Conservation (phyloP, 2,329 filamentous ascomycete species). For the Penicillium hesseltinei region DNA sequence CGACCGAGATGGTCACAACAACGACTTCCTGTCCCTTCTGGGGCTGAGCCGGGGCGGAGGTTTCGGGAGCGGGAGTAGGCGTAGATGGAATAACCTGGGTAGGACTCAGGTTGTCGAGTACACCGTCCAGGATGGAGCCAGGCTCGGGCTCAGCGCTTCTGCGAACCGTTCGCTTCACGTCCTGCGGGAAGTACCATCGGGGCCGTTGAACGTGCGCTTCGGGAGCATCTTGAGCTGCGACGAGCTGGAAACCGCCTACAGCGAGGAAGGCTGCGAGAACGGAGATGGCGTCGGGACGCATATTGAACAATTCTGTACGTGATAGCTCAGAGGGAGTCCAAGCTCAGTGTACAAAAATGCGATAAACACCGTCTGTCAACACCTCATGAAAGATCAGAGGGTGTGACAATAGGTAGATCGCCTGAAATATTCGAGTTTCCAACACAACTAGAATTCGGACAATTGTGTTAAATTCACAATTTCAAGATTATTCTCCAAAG, state of each 20-base stretch:
- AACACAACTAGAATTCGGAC: conserved; percentile 1
- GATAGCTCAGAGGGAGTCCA: conserved; percentile 4
- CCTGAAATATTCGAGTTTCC: background rate
- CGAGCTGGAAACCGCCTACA: conserved; percentile 34
- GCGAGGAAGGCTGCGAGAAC: conserved; percentile 35
- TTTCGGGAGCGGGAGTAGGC: background rate
- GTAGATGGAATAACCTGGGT: background rate
- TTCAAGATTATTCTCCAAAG: background rate
- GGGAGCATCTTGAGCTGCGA: conserved; percentile 29
- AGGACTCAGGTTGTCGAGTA: conserved; percentile 1
- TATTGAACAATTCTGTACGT: conserved; percentile 21
- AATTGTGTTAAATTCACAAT: conserved; percentile 1
- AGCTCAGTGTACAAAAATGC: conserved; percentile 18
- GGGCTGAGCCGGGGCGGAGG: background rate
- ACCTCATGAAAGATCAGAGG: conserved; percentile 11
- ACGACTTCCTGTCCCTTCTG: conserved; percentile 18
- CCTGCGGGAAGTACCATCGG: conserved; percentile 35
- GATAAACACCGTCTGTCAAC: conserved; percentile 18
- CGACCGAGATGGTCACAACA: conserved; percentile 21
- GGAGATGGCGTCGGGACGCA: conserved; percentile 32
- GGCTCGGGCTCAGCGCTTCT: conserved; percentile 2
- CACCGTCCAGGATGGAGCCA: background rate
- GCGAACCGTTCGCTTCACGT: conserved; percentile 30
- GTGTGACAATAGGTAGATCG: background rate
- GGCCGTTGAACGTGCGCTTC: conserved; percentile 32